Conservation (phyloP, 371 early-diverging fungal species). For the Synchytrium microbalum region DNA sequence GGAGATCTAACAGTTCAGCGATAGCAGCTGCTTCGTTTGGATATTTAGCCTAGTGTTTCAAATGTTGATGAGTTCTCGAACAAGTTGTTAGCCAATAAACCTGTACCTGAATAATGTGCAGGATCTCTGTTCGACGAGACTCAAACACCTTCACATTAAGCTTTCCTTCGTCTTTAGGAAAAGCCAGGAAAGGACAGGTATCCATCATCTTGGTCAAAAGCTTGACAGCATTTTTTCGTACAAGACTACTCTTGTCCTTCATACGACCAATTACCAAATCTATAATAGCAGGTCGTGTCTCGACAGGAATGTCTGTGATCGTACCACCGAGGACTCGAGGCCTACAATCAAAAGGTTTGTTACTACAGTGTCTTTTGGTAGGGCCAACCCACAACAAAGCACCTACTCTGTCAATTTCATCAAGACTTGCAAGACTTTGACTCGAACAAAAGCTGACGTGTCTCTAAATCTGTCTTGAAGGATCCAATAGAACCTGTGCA, state of each 20-base stretch:
- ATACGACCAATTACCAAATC: conserved; percentile 66
- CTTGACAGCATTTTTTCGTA: conserved; percentile 83
- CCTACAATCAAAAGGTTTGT: not conserved
- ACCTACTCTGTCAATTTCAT: conserved; percentile 70
- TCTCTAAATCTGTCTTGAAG: conserved; percentile 88
- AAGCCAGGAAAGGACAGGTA: conserved; percentile 71
- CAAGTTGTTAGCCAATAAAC: no score
- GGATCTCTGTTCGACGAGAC: conserved; percentile 48
- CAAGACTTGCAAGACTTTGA: conserved; percentile 80
- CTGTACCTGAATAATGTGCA: conserved; percentile 46
- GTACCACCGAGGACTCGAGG: conserved; percentile 15
- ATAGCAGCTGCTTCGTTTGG: conserved; percentile 10
- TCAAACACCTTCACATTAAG: conserved; percentile 62
- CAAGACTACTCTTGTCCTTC: conserved; percentile 81
- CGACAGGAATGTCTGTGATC: conserved; percentile 34
- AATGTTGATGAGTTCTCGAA: not conserved
- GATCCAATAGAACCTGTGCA: conserved; percentile 70
- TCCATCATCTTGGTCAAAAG: conserved; percentile 66
- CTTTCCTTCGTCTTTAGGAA: conserved; percentile 72
- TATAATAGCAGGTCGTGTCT: conserved; percentile 56
- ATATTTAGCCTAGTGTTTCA: conserved; percentile 12
- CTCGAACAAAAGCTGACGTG: conserved; percentile 67
- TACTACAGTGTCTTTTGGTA: not conserved
- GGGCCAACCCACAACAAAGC: not conserved
- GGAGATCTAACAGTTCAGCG: conserved; percentile 11